Base-by-base conservation (phyloP, 129 eudicot genomes). In the Pulicaria dysenterica region DNA sequence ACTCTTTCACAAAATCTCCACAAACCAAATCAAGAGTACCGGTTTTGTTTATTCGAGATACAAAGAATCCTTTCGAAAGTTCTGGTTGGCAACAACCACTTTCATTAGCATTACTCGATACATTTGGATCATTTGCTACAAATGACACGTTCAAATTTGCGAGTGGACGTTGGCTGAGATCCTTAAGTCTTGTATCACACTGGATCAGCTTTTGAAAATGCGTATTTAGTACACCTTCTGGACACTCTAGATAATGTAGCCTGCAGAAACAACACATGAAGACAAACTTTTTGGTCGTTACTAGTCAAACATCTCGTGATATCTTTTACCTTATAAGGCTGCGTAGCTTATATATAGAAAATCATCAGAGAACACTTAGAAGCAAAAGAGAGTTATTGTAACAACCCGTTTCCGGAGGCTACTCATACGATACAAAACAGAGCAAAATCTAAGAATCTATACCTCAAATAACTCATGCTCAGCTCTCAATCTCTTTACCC, bases 171-270 rank as follows among this genome's bases (percentile, higher is more conserved):
- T 68, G 86, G 85, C 91, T 88, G 69, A 91, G 77, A 53, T 69
- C 73, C 34, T 69, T 79, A 39, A 91, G 93, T 11, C 96, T 91
- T 39, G 66, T 72, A 59, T 91, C 96, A 60, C 94, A 91, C 43
- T 88, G 93, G 69, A 88, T 74, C 44, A 88, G 51, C 70, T 84
- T 91, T 68, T 91, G 91, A 72, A 84, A 91, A 46, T 91, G 97
- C 84, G 83, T 88, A 63, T 88, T 83, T 34, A 91, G 75, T 36
- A 84, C 57, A 10, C 97, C 97, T 55, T 73, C 78, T 48, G 90
- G 74, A 44, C 85, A 85, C 19, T 85, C 71, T 24, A 94, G 72
- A 72, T 67, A 70, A 73, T 94, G 99, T 58, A 65, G 53, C 86
- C 94, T 94, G 68, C 51, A 57, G 19, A 56, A 77, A 40, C 64